Base-by-base conservation (phyloP, 2,329 filamentous ascomycete species). In the Paracoccidioides brasiliensis region DNA sequence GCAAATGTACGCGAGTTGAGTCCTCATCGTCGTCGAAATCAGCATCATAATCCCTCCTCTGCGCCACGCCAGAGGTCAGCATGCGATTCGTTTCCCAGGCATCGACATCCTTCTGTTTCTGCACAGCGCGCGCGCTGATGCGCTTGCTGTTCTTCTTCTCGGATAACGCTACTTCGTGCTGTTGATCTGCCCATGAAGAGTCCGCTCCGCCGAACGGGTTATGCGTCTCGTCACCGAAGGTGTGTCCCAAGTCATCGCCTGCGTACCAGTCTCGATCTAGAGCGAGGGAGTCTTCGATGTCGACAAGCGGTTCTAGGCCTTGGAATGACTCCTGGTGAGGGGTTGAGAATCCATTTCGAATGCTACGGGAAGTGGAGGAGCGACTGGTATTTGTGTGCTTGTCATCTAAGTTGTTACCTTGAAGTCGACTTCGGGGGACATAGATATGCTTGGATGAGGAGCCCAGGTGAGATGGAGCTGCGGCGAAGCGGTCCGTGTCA, bases 71-170 rank as follows among this genome's bases (percentile, higher is more conserved):
- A 22, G 90, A 96, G 0, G 90, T 93, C 58, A 98, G 78, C 93
- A 98, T 97, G 57, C 93, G 87, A 69, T 98, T 98, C 14, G 91
- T 93, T 71, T 98, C 94, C 93, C 93, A 98, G 0, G 90, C 91
- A 71, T 98, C 93, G 45, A 93, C 90, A 67, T 98, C 93, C 67
- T 87, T 90, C 69, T 95, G 88, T 64, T 90, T 88, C 71, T 95
- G 89, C 56, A 88, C 78, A 58, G 85, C 84, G 52, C 87, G 80
- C 46, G 86, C 86, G 66, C 82, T 88, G 68, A 86, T 78, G 3
- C 82, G 78, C 64, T 80, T 84, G 53, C 80, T 84, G 4, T 83
- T 78, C 74, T 93, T 93, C 77, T 88, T 93, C 70, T 94, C 88
- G 7, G 83, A 78, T 68, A 90, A 73, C 12, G 83, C 85, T 14